phyloP scores from a whole-genome alignment of 139 green algal genomes.

The Chlorella ohadii region DNA sequence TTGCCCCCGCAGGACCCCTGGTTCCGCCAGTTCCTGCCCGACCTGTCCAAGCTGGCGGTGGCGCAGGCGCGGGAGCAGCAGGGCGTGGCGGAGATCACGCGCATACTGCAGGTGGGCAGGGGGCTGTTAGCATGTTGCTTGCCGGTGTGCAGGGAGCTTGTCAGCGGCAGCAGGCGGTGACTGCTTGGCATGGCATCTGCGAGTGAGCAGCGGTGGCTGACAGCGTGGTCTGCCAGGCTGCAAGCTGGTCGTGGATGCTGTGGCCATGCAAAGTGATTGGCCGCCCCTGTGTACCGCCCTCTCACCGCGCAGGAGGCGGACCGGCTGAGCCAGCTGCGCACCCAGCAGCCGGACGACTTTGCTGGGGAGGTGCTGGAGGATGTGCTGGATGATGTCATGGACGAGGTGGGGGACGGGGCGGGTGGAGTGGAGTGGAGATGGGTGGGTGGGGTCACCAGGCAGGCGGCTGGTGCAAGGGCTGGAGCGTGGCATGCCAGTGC shows the following conservation, averaged over 20 bases:
- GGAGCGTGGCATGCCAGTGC: too few relatives aligned
- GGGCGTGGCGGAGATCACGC: slow-evolving; percentile 36
- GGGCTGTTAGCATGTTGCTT: too few relatives aligned
- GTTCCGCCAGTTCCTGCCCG: slow-evolving; percentile 52
- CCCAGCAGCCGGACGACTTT: slow-evolving; percentile 25
- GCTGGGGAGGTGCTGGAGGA: slow-evolving; percentile 32
- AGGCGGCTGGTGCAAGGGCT: too few relatives aligned
- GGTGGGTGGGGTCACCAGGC: too few relatives aligned
- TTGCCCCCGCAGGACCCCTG: slow-evolving; percentile 10
- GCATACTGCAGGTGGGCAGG: slow-evolving; percentile 21
- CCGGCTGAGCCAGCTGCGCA: slow-evolving; percentile 1
- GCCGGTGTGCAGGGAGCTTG: too few relatives aligned
- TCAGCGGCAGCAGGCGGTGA: too few relatives aligned
- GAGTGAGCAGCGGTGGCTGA: background rate
- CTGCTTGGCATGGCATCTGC: too few relatives aligned
- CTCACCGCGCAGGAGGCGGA: slow-evolving; percentile 10
- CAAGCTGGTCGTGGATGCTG: too few relatives aligned
- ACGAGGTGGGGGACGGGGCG: slow-evolving; percentile 11
- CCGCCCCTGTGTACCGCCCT: too few relatives aligned
- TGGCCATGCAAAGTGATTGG: too few relatives aligned
- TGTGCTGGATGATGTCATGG: slow-evolving; percentile 39
- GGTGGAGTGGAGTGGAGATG: too few relatives aligned
- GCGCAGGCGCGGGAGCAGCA: slow-evolving; percentile 29
- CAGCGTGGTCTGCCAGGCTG: too few relatives aligned
- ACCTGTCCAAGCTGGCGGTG: slow-evolving; percentile 44